These are phyloP conservation scores for Pichiaceae sp. DNA, from an alignment of 1,139 yeast genomes.

Conservation along the genomic window DNA sequence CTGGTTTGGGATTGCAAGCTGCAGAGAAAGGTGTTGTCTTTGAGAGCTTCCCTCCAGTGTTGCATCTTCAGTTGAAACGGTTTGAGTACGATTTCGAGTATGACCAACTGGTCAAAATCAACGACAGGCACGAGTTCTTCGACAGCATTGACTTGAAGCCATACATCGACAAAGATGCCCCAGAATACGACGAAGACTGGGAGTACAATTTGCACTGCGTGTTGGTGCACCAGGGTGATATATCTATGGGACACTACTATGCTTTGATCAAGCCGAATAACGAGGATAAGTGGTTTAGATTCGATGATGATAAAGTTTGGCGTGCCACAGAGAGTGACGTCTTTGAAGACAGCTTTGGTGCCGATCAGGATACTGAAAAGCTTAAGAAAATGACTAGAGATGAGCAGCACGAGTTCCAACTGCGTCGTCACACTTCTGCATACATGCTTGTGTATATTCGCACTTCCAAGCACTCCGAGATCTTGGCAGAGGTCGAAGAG, in stretches of 20 bases:
- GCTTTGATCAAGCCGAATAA: constrained; percentile 81
- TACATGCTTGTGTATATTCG: constrained; percentile 94
- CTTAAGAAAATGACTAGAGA: constrained; percentile 42
- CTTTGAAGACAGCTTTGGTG: constrained; percentile 89
- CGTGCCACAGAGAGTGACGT: constrained; percentile 78
- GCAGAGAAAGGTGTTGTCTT: constrained; percentile 96
- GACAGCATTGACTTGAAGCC: constrained; percentile 74
- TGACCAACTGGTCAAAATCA: constrained; percentile 83
- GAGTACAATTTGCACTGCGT: constrained; percentile 85
- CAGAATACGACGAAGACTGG: constrained; percentile 52
- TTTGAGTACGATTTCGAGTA: constrained; percentile 91
- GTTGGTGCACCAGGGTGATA: constrained; percentile 90
- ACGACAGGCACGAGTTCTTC: constrained; percentile 89
- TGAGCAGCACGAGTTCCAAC: constrained; percentile 55
- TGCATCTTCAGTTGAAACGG: constrained; percentile 86
- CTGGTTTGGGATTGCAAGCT: constrained; percentile 87
- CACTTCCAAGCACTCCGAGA: constrained; percentile 45
- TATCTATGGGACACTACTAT: constrained; percentile 93
- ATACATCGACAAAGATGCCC: constrained; percentile 57
- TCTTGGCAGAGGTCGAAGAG: constrained; percentile 53
- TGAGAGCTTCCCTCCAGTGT: constrained; percentile 82
- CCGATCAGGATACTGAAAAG: constrained; percentile 46
- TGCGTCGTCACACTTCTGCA: constrained; percentile 84
- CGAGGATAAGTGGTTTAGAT: constrained; percentile 73
- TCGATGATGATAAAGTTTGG: constrained; percentile 94